Evolutionary conservation across 1,284 basidiomycete genomes (phyloP).

Genomic region (Ganoderma lingzhi): DNA sequence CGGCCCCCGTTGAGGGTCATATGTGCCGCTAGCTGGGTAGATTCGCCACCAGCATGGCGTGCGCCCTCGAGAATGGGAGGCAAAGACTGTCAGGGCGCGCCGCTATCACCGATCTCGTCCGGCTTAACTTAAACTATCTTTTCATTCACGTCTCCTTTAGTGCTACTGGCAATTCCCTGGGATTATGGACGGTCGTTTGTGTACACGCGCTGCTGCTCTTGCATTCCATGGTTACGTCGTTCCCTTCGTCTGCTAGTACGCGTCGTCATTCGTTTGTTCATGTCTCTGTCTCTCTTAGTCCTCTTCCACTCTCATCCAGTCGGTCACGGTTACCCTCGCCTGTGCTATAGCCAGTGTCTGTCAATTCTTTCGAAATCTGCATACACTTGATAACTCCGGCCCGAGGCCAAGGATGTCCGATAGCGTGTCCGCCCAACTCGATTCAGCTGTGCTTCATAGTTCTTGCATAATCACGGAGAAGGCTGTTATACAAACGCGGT

Average conservation of each 20-base stretch:
- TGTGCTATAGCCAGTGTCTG: conserved; percentile 33
- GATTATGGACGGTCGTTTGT: conserved; percentile 39
- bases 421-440: background rate
- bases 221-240: conserved; percentile 36
- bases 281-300: conserved; percentile 12
- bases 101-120: conserved; percentile 18
- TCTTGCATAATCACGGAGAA: background rate
- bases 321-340: conserved; percentile 26
- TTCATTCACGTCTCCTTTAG: conserved; percentile 31
- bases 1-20: conserved; percentile 13
- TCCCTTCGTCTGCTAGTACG: conserved; percentile 30
- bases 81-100: conserved; percentile 20
- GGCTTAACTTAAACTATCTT: conserved; percentile 38
- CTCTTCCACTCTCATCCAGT: conserved; percentile 17
- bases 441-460: conserved; percentile 1
- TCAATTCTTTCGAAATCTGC: conserved; percentile 16
- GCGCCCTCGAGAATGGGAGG: conserved; percentile 18
- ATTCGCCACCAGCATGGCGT: conserved; percentile 9
- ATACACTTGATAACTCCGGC: conserved; percentile 2
- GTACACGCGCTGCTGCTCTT: conserved; percentile 39
- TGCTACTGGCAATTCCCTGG: conserved; percentile 36
- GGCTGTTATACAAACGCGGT: background rate
- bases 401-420: background rate
- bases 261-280: conserved; percentile 19
- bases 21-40: conserved; percentile 7